phyloP scores from a whole-genome alignment of 257 asterid species.

The Catharanthus roseus region DNA sequence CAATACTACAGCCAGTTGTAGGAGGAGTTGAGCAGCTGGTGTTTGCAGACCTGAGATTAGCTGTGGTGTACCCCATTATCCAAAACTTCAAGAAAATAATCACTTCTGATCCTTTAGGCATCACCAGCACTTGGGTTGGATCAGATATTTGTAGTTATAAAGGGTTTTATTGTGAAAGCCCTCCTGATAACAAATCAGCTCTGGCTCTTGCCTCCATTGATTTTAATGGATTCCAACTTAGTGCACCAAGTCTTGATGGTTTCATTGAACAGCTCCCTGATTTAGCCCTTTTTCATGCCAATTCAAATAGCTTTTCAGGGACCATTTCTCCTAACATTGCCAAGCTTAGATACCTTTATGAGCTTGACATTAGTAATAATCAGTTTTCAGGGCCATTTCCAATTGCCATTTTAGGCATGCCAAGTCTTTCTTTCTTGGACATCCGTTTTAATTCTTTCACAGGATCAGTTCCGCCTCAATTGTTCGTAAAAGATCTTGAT shows the following conservation, averaged over 20 bases:
- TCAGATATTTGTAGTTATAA: slow-evolving; percentile 52
- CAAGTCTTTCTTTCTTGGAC: slow-evolving; percentile 47
- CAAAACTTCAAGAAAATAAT: slow-evolving; percentile 56
- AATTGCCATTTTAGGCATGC: slow-evolving; percentile 37
- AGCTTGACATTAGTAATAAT: slow-evolving; percentile 78
- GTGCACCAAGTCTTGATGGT: slow-evolving; percentile 53
- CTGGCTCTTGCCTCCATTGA: slow-evolving; percentile 68
- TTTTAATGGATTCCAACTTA: slow-evolving; percentile 64
- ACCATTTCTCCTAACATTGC: slow-evolving; percentile 35
- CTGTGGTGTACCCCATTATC: slow-evolving; percentile 54
- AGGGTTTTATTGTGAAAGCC: slow-evolving; percentile 67
- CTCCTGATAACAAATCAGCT: slow-evolving; percentile 75
- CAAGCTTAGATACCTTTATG: slow-evolving; percentile 53
- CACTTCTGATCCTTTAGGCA: slow-evolving; percentile 56
- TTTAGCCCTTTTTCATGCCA: slow-evolving; percentile 76
- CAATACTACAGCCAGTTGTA: slow-evolving; percentile 6
- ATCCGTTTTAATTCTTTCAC: slow-evolving; percentile 60
- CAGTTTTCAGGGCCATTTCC: slow-evolving; percentile 62
- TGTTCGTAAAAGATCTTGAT: slow-evolving; percentile 43
- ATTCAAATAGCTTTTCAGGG: slow-evolving; percentile 64
- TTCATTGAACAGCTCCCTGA: slow-evolving; percentile 75
- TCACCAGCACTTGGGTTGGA: slow-evolving; percentile 64
- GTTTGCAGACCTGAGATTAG: slow-evolving; percentile 58
- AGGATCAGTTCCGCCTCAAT: slow-evolving; percentile 57
- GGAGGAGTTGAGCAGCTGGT: slow-evolving; percentile 17